Evolutionary conservation across 208 protist genomes (phyloP).

Genomic region (Trypanosoma platydactyli): DNA sequence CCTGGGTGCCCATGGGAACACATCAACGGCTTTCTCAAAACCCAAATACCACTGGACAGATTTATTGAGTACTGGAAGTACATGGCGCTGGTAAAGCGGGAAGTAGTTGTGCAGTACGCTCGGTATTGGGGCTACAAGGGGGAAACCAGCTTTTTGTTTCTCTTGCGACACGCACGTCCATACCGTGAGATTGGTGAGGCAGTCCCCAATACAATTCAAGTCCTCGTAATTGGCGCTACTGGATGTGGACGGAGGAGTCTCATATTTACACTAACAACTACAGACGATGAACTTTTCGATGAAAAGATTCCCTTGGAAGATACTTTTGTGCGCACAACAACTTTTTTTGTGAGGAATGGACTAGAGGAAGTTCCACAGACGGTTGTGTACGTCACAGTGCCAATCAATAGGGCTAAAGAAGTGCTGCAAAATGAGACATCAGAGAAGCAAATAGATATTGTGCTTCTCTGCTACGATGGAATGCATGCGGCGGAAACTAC

Average conservation of each 20-base stretch:
- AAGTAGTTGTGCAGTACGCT: constrained; percentile 81
- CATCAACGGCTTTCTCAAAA: constrained; percentile 52
- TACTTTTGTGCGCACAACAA: constrained; percentile 54
- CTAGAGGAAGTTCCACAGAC: constrained; percentile 55
- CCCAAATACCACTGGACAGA: constrained; percentile 53
- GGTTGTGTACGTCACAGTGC: constrained; percentile 55
- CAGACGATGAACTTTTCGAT: constrained; percentile 25
- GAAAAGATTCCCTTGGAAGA: constrained; percentile 6
- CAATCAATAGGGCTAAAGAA: constrained; percentile 32
- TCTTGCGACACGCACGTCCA: constrained; percentile 44
- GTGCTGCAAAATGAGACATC: constrained; percentile 51
- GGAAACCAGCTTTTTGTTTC: constrained; percentile 72
- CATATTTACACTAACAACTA: constrained; percentile 44
- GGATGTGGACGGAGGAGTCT: constrained; percentile 57
- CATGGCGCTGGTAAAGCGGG: constrained; percentile 64
- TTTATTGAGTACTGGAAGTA: constrained; percentile 91
- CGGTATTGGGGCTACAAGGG: constrained; percentile 87
- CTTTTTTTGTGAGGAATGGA: constrained; percentile 49
- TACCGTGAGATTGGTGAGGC: constrained; percentile 42
- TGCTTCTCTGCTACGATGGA: constrained; percentile 81
- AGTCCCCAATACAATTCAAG: constrained; percentile 76
- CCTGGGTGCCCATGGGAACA: constrained; percentile 82
- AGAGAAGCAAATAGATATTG: constrained; percentile 70
- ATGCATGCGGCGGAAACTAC: constrained; percentile 36
- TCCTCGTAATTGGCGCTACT: constrained; percentile 56